A percentile compares a stretch with the other conserved stretches of the same genome.
Evolutionary conservation across 148 eudicot genomes (phyloP).

Genomic region (Arbutus unedo): DNA sequence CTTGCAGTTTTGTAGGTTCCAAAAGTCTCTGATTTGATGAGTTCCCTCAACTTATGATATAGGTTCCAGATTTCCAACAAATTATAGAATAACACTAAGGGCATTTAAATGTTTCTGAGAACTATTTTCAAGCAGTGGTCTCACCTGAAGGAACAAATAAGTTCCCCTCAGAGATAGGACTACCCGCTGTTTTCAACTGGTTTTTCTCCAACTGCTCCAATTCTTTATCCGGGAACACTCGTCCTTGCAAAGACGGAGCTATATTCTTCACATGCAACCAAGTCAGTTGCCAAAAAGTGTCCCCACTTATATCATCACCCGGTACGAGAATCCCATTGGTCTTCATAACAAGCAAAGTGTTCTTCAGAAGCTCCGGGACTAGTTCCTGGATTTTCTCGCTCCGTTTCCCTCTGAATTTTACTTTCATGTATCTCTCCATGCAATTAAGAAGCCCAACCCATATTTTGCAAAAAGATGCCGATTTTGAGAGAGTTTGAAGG

Average conservation of each 20-base stretch:
- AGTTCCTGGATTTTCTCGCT: slow-evolving; percentile 78
- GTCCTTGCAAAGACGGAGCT: slow-evolving; percentile 53
- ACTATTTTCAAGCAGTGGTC: neutral
- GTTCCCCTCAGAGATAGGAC: neutral
- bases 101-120: neutral
- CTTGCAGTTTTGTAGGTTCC: neutral
- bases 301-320: slow-evolving; percentile 56
- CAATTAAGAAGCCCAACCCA: slow-evolving; percentile 71
- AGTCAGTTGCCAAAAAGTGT: slow-evolving; percentile 71
- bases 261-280: slow-evolving; percentile 78
- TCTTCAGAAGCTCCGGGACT: slow-evolving; percentile 61
- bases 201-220: slow-evolving; percentile 9
- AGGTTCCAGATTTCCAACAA: neutral
- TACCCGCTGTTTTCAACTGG: neutral
- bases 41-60: neutral
- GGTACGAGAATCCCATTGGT: slow-evolving; percentile 52
- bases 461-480: slow-evolving; percentile 60
- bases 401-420: slow-evolving; percentile 58
- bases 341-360: slow-evolving; percentile 63
- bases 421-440: slow-evolving; percentile 71
- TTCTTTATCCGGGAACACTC: slow-evolving; percentile 45
- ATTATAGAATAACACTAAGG: neutral
- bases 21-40: neutral
- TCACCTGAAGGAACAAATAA: neutral
- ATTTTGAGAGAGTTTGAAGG: slow-evolving; percentile 51